Evolutionary conservation across 106 monocot genomes (phyloP).

Genomic region (Agapanthus africanus): DNA sequence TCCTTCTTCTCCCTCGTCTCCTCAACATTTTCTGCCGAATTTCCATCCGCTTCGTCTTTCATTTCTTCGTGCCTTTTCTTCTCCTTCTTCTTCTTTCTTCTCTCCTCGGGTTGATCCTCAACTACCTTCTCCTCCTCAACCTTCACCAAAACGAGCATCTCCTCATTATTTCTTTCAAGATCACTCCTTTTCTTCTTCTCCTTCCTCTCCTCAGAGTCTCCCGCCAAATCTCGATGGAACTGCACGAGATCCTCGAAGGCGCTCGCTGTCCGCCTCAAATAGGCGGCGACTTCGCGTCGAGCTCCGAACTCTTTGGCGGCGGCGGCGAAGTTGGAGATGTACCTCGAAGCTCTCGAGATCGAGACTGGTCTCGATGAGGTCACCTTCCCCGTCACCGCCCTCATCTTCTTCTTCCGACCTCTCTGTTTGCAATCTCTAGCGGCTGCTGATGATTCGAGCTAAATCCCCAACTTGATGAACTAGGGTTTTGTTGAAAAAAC

Average conservation of each 20-base stretch:
- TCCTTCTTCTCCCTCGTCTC: constrained; percentile 3
- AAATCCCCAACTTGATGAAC: too few species aligned
- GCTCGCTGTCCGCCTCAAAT: constrained; percentile 24
- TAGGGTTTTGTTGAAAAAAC: too few species aligned
- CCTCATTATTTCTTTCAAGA: too few species aligned
- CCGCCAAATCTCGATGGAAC: constrained; percentile 23
- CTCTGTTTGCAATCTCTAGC: too few species aligned
- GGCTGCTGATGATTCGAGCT: too few species aligned
- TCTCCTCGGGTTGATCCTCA: neutral
- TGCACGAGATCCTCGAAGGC: constrained; percentile 40
- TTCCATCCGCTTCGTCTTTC: neutral
- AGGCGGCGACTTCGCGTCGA: constrained; percentile 27
- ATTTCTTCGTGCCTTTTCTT: neutral
- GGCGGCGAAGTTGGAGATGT: constrained; percentile 35
- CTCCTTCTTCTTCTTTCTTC: too few species aligned
- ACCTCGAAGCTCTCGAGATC: constrained; percentile 27
- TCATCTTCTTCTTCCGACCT: constrained; percentile 31
- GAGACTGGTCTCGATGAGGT: constrained; percentile 27
- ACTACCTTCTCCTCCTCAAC: neutral
- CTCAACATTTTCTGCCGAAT: neutral
- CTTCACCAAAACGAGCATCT: too few species aligned
- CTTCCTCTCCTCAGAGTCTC: too few species aligned
- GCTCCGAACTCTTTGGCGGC: constrained; percentile 24
- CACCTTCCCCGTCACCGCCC: constrained; percentile 30
- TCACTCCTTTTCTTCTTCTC: constrained; percentile 4